These are phyloP conservation scores for Phoma sp. DNA, from an alignment of 2,329 filamentous ascomycete genomes.

Conservation along the genomic window DNA sequence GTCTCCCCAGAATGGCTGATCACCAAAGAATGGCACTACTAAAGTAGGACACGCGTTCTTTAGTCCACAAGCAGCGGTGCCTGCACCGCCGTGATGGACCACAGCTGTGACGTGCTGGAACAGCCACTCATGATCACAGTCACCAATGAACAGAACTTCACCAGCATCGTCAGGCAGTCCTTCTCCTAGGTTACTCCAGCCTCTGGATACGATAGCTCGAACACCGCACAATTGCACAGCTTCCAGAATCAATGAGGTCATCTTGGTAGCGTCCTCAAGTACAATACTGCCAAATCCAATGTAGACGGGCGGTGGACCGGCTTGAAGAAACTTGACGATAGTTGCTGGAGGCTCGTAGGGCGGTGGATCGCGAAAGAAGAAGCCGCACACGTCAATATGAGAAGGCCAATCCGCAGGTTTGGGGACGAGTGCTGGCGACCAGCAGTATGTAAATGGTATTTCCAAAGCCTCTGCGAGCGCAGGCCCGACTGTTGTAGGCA, in stretches of 20 bases:
- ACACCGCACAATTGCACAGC: constrained; percentile 47
- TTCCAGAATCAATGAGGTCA: constrained; percentile 55
- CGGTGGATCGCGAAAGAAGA: constrained; percentile 53
- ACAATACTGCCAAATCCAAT: constrained; percentile 66
- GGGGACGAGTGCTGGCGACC: constrained; percentile 49
- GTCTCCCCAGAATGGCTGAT: constrained; percentile 34
- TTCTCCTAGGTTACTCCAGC: constrained; percentile 53
- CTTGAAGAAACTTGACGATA: constrained; percentile 54
- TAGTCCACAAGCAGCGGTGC: constrained; percentile 84
- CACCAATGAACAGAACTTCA: constrained; percentile 63
- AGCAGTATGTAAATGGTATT: constrained; percentile 55
- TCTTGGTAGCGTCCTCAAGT: constrained; percentile 55
- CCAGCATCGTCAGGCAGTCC: constrained; percentile 14
- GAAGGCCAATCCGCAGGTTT: constrained; percentile 29
- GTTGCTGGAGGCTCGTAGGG: constrained; percentile 50
- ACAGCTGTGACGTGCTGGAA: constrained; percentile 80
- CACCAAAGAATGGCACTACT: constrained; percentile 74
- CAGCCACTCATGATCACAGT: constrained; percentile 85
- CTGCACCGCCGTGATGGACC: constrained; percentile 83
- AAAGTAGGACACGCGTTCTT: constrained; percentile 77
- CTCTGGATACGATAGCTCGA: constrained; percentile 61
- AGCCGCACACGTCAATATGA: constrained; percentile 49
- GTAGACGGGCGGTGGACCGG: constrained; percentile 59
- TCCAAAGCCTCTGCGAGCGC: constrained; percentile 45
- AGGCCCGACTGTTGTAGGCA: constrained; percentile 48